Evolutionary conservation across 768 basidiomycete genomes (phyloP), one percentile per base, ranked within the genome.

Genomic region (Pleurotus citrinopileatus): DNA sequence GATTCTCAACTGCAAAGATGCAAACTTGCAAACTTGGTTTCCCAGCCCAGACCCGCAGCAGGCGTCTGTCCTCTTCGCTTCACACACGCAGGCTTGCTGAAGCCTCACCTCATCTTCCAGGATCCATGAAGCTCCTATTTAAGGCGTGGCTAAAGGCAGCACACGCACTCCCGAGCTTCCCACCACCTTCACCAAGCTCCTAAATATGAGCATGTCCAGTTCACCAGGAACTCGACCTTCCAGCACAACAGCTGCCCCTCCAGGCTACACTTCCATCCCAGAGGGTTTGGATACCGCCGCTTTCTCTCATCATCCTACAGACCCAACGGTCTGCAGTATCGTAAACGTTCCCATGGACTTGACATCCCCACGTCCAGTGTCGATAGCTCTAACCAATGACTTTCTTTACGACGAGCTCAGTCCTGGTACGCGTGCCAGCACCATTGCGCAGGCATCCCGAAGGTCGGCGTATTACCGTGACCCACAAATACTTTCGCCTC

Each of bases 261-360:
- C 48, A 37, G 48, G 48, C 9, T 51, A 51, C 48, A 34, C 48
- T 7, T 51, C 48, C n/a, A 51, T 51, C 7, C 48, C 48, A 36
- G 48, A 51, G 29, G 48, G 48, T 15, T 22, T 51, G 15, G 48
- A 51, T 36, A 32, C 48, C 2, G 34, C 48, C 10, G 17, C 22
- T 4, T 51, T 20, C 34, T 37, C 29, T 32, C 20, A 23, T 32
- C 27, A 37, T 36, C 29, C 48, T 15, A 32, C 48, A 7, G 48
- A 51, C 20, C 29, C 48, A 7, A 51, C 48, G 6, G 48, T 51
- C n/a, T 34, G 27, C 22, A 51, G 48, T 17, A 23, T 51, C 20
- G 48, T 51, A 34, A 37, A 51, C 29, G 48, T 51, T 23, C 48
- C 48, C 29, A 51, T 51, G 28, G 48, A 51, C 34, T 22, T 51